phyloP scores from a whole-genome alignment of 2,329 filamentous ascomycete species.

The Penicillium sp. region DNA sequence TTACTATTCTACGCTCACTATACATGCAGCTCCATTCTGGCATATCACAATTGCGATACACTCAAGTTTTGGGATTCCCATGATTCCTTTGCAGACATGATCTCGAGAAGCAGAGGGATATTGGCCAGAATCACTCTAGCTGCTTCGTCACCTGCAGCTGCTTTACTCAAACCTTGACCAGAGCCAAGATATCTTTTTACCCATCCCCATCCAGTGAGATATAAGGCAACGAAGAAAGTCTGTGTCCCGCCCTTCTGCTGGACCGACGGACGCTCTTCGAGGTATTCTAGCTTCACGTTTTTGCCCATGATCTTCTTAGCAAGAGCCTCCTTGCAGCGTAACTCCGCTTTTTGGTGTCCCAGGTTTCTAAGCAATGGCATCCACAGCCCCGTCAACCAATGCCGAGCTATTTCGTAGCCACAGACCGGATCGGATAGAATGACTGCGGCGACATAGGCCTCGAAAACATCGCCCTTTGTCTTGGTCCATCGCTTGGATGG shows the following conservation, averaged over 20 bases:
- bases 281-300: conserved; percentile 60
- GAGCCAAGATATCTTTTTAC: conserved; percentile 44
- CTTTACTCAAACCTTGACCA: conserved; percentile 45
- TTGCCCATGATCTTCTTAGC: conserved; percentile 52
- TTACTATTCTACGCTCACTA: neutral
- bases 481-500: conserved; percentile 61
- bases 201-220: conserved; percentile 49
- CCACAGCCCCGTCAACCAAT: conserved; percentile 77
- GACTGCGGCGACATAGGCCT: conserved; percentile 80
- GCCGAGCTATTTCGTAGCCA: conserved; percentile 59
- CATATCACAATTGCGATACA: neutral
- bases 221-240: conserved; percentile 46
- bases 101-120: conserved; percentile 38
- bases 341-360: conserved; percentile 24
- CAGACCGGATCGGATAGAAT: conserved; percentile 62
- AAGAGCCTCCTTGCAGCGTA: conserved; percentile 54
- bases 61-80: neutral
- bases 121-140: conserved; percentile 42
- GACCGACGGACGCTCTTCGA: conserved; percentile 39
- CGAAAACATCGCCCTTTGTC: conserved; percentile 80
- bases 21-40: no score
- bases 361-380: conserved; percentile 54
- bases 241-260: conserved; percentile 37
- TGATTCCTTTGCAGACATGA: conserved; percentile 35
- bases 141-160: conserved; percentile 45